phyloP scores from a whole-genome alignment of 176 grass and related monocot species.

The Saccharum officinarum region DNA sequence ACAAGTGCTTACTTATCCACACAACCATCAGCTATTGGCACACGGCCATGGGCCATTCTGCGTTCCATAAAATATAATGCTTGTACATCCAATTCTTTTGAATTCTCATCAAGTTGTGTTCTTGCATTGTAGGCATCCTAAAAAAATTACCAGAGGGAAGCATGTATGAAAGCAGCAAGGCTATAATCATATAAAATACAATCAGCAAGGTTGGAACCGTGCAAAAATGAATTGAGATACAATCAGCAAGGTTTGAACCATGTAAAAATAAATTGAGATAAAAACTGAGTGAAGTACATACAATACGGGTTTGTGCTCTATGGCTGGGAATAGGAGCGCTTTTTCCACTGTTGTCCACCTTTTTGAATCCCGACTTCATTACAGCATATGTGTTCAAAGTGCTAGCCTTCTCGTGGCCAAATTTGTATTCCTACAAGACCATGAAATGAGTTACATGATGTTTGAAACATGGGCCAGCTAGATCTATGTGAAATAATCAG shows the following conservation, averaged over 20 bases:
- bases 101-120: background rate
- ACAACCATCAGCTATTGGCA: background rate
- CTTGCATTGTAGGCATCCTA: background rate
- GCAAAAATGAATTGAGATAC: background rate
- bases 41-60: background rate
- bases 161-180: background rate
- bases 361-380: conserved; percentile 15
- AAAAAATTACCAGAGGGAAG: background rate
- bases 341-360: background rate
- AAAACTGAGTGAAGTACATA: background rate
- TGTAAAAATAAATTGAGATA: too few species aligned
- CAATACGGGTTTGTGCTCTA: background rate
- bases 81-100: conserved; percentile 7
- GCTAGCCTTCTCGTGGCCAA: background rate
- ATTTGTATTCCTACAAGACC: conserved; percentile 5
- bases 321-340: background rate
- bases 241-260: too few species aligned
- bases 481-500: background rate
- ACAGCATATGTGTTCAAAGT: background rate
- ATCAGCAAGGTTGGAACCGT: too few species aligned
- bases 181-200: too few species aligned
- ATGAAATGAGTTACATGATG: background rate
- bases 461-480: background rate
- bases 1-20: background rate
- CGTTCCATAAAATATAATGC: background rate